Percentiles rank a stretch among this genome's conserved stretches.
These are phyloP conservation scores for Solanum pimpinellifolium DNA, from an alignment of 257 asterid genomes.

Conservation along the genomic window DNA sequence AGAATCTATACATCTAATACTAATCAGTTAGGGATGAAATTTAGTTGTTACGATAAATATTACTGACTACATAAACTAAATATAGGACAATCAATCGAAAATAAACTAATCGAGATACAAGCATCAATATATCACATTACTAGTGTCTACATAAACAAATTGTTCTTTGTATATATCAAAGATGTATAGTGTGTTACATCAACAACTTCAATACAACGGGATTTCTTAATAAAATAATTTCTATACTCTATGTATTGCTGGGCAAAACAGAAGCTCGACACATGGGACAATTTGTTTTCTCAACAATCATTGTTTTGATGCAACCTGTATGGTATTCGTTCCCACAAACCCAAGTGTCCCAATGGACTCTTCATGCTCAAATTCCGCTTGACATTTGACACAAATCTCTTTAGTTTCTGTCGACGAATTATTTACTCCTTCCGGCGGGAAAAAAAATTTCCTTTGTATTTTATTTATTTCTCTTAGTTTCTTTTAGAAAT, in stretches of 20 bases:
- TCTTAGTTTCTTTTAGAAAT: too few relatives aligned
- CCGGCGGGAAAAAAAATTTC: background rate
- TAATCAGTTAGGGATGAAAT: too few relatives aligned
- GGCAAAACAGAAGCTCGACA: background rate
- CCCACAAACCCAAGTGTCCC: background rate
- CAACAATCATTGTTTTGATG: background rate
- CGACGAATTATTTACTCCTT: rapidly evolving
- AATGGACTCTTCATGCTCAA: background rate
- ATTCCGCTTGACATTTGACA: background rate
- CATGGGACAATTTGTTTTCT: background rate
- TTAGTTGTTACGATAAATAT: too few relatives aligned
- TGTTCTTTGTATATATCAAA: background rate
- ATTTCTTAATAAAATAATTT: background rate
- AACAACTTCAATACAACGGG: rapidly evolving
- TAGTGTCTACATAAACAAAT: background rate
- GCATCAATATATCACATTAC: background rate
- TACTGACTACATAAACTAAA: too few relatives aligned
- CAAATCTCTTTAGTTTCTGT: background rate
- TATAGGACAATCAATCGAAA: background rate
- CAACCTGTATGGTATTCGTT: background rate
- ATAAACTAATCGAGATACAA: background rate
- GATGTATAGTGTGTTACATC: background rate
- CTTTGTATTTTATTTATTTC: too few relatives aligned
- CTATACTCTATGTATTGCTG: background rate
- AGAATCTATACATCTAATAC: background rate